These are phyloP conservation scores for Pythium brachiatum DNA, from an alignment of 352 stramenopile genomes.

Conservation along the genomic window DNA sequence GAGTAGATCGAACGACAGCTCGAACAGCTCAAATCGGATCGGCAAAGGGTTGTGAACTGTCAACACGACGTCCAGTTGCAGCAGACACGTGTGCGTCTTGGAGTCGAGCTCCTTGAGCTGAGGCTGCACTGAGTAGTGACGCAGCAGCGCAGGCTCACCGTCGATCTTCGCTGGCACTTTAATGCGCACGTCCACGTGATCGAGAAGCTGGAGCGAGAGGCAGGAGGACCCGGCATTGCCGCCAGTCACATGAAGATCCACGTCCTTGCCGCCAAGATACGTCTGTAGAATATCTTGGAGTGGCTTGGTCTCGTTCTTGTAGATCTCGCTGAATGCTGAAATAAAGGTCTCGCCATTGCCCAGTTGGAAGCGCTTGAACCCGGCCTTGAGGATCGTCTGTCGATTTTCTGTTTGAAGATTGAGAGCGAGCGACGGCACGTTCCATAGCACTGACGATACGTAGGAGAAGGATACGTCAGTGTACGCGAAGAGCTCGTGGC, in stretches of 20 bases:
- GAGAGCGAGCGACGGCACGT: conserved; percentile 68
- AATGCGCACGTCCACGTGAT: conserved; percentile 61
- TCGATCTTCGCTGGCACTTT: conserved; percentile 68
- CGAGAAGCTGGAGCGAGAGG: conserved; percentile 66
- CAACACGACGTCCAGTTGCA: conserved; percentile 69
- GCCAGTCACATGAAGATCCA: conserved; percentile 56
- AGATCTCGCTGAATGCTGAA: conserved; percentile 68
- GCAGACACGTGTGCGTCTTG: conserved; percentile 61
- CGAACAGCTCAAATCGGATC: conserved; percentile 71
- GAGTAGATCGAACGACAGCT: conserved; percentile 63
- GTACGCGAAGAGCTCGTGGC: conserved; percentile 68
- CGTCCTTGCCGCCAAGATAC: conserved; percentile 66
- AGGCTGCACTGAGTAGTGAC: conserved; percentile 54
- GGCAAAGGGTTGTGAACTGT: conserved; percentile 79
- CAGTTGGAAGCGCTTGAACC: conserved; percentile 70
- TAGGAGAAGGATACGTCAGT: conserved; percentile 80
- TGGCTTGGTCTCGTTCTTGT: conserved; percentile 57
- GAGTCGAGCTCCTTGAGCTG: conserved; percentile 76
- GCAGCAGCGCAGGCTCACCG: conserved; percentile 64
- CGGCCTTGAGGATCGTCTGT: conserved; percentile 56
- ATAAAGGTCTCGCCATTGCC: conserved; percentile 74
- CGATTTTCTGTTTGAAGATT: conserved; percentile 36
- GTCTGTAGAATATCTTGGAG: conserved; percentile 64
- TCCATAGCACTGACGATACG: conserved; percentile 59
- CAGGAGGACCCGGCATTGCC: conserved; percentile 47